Conservation (phyloP, 805 yeast genomes). For the Candida schatavii region DNA sequence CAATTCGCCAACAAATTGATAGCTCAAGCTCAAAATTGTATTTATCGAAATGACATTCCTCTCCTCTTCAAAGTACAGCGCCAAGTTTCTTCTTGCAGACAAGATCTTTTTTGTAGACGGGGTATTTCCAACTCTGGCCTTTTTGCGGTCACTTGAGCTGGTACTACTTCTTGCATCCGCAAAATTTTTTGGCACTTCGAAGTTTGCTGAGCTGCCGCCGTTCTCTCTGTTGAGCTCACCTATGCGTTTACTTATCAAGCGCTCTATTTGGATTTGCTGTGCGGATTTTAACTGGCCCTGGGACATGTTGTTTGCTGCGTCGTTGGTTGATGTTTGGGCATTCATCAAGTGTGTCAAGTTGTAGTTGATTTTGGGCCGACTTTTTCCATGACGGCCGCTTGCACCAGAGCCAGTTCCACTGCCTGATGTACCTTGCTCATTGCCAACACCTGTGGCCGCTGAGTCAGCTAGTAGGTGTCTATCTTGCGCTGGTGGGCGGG, state of each 20-base stretch:
- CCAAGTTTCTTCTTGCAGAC: slow-evolving; percentile 41
- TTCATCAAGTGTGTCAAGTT: slow-evolving; percentile 42
- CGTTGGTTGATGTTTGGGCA: slow-evolving; percentile 37
- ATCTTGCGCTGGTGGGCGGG: slow-evolving; percentile 22
- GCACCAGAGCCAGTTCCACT: slow-evolving; percentile 3
- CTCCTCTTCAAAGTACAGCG: slow-evolving; percentile 45
- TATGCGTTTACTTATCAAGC: slow-evolving; percentile 34
- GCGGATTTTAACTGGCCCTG: slow-evolving; percentile 39
- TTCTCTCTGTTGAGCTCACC: slow-evolving; percentile 34
- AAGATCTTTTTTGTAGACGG: slow-evolving; percentile 42
- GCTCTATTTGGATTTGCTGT: slow-evolving; percentile 42
- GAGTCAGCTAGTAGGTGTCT: slow-evolving; percentile 3
- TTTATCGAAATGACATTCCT: slow-evolving; percentile 41
- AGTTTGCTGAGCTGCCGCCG: slow-evolving; percentile 17
- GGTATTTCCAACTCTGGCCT: slow-evolving; percentile 38
- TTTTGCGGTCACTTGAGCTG: slow-evolving; percentile 15
- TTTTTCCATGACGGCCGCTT: slow-evolving; percentile 22
- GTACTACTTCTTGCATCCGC: slow-evolving; percentile 4
- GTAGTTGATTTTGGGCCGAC: slow-evolving; percentile 42
- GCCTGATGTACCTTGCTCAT: not conserved
- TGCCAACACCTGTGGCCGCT: not conserved
- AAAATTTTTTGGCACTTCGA: slow-evolving; percentile 42
- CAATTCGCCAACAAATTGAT: slow-evolving; percentile 38
- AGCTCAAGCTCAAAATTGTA: slow-evolving; percentile 38
- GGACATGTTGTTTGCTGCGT: slow-evolving; percentile 15